phyloP scores from a whole-genome alignment of 371 early-diverging fungal species.

The Mortierella sp. region DNA sequence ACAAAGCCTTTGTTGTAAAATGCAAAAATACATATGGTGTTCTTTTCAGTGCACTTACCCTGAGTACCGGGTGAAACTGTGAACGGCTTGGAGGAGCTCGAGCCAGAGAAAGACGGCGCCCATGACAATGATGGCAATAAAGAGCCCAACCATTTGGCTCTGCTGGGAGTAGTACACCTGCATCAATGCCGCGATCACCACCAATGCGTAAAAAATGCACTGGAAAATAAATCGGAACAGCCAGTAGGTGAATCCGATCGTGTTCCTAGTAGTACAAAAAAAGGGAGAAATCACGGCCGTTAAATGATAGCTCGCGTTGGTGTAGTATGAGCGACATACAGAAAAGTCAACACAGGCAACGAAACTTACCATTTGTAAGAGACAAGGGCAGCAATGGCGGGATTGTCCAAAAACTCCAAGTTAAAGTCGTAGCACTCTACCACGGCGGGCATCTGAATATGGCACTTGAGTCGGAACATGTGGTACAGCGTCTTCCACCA shows the following conservation, averaged over 20 bases:
- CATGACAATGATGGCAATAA: constrained; percentile 18
- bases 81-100: constrained; percentile 25
- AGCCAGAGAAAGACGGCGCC: constrained; percentile 21
- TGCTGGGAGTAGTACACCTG: constrained; percentile 20
- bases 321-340: too few species aligned
- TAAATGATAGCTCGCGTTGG: too few species aligned
- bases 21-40: too few species aligned
- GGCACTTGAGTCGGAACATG: constrained; percentile 2
- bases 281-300: not conserved
- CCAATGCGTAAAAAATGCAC: constrained; percentile 24
- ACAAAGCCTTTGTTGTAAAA: too few species aligned
- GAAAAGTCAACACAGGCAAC: too few species aligned
- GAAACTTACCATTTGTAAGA: constrained; percentile 29
- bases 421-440: constrained; percentile 11
- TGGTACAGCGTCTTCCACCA: constrained; percentile 17
- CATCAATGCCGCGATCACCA: constrained; percentile 14
- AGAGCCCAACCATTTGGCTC: not conserved
- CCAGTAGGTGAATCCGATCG: constrained; percentile 35
- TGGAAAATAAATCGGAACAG: constrained; percentile 23
- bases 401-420: constrained; percentile 25
- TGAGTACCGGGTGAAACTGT: constrained; percentile 11
- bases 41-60: too few species aligned
- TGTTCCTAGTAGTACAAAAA: constrained; percentile 18
- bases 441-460: not conserved
- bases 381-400: constrained; percentile 28